Evolutionary conservation across 2,329 filamentous ascomycete genomes (phyloP), one percentile per base, ranked within the genome.

Genomic region (Pestalotiopsis sp.): DNA sequence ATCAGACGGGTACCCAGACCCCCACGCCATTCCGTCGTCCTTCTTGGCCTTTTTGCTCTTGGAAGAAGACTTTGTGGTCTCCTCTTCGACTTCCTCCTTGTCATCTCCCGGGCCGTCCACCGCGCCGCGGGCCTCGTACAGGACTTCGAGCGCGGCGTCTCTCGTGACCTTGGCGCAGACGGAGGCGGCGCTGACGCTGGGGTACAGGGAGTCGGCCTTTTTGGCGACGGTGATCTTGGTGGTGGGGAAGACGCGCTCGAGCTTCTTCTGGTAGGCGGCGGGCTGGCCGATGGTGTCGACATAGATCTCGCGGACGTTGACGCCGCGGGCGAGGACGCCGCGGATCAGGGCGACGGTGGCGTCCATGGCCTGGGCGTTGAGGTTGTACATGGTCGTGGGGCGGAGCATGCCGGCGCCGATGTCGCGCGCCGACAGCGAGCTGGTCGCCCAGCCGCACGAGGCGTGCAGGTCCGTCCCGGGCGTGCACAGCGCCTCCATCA

Each of bases 111-210:
- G 78, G 61, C 64, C 76, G 71, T 76, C 60, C 14, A 75, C 72
- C 75, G 49, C 14, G 75, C 72, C 79, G 69, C 89, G 85, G 4
- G 83, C 81, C 68, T 87, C 84, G 76, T 93, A 95, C 57, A 95
- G 86, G 2, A 92, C 88, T 76, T 98, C 95, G 27, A 98, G 86
- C 4, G 94, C 94, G 1, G 92, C 92, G 81, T 99, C 96, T 72
- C 96, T 87, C 13, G 96, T 98, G 38, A 99, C 96, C 81, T 99
- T 99, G 66, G 96, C 96, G 79, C 93, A 97, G 2, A 99, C 94
- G 71, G 93, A 96, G 6, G 96, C 95, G 39, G 95, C 96, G 75
- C 93, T 97, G 66, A 98, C 96, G 77, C 92, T 95, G 1, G 96
- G 94, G 79, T 95, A 98, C 63, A 98, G 79, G 70, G 92, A 94